These are phyloP conservation scores for Physcomitrellopsis africana DNA, from an alignment of 225 moss, liverwort and hornwort genomes.

Conservation along the genomic window DNA sequence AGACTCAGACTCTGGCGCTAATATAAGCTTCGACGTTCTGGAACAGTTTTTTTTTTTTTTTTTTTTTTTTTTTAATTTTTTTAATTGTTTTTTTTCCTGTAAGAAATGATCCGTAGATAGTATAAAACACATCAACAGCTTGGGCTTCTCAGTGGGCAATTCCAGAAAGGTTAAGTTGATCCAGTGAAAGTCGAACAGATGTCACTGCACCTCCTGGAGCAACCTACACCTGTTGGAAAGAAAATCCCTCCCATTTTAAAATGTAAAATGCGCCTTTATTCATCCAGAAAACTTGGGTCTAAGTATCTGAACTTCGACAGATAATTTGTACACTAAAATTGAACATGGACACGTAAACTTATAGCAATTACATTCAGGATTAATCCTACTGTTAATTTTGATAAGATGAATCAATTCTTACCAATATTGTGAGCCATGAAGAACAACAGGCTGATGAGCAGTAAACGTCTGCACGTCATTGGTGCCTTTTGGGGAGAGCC, in stretches of 20 bases:
- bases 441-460: slow-evolving; percentile 25
- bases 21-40: too few species aligned
- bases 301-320: slow-evolving; percentile 12
- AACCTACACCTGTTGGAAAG: slow-evolving; percentile 15
- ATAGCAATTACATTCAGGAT: neutral
- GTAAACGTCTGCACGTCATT: slow-evolving; percentile 7
- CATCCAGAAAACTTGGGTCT: neutral
- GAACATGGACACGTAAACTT: slow-evolving; percentile 3
- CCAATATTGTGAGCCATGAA: slow-evolving; percentile 20
- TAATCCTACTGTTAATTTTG: neutral
- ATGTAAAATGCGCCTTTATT: slow-evolving; percentile 3
- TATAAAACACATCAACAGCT: neutral
- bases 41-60: too few species aligned
- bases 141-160: neutral
- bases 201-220: slow-evolving; percentile 1
- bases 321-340: slow-evolving; percentile 7
- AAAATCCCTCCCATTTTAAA: slow-evolving; percentile 18
- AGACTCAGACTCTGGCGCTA: slow-evolving; percentile 2
- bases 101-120: too few species aligned
- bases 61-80: too few species aligned
- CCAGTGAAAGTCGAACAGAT: neutral
- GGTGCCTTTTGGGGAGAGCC: slow-evolving; percentile 7
- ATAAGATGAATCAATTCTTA: slow-evolving; percentile 22
- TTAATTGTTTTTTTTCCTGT: too few species aligned
- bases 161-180: slow-evolving; percentile 2